Base-by-base conservation (phyloP, 208 protist genomes). In the Spironucleus salmonicida region DNA sequence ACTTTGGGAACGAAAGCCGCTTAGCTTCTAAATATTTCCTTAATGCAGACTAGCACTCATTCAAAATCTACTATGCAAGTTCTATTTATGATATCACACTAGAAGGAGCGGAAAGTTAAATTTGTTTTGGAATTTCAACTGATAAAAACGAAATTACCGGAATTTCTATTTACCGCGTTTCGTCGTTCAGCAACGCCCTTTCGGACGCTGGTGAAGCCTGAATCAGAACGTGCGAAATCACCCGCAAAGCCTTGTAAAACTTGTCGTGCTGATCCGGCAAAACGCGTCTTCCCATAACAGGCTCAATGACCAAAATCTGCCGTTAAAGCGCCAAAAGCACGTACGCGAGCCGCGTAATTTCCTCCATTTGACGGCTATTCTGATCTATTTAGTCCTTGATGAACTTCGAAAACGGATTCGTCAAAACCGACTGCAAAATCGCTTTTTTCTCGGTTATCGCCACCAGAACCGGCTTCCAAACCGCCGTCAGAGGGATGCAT, bases 21-120 rank as follows among this genome's bases (percentile, higher is more conserved):
- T 98, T 92, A 15, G 84, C 85, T 81, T 98, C 94, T 1, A 99
- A 86, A 80, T 97, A 99, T 62, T 90, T 88, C 45, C 90, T 92
- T 26, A 98, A 87, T 27, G 89, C 67, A 53, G 58, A 57, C 74
- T 79, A 61, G 29, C 69, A 7, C 30, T 71, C 64, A 38, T 4
- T n/a, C 26, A 71, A n/a, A n/a, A 71, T 11, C 26, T n/a, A 15
- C 9, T n/a, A n/a, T n/a, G n/a, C n/a, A n/a, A n/a, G n/a, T n/a
- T n/a, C n/a, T n/a, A n/a, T n/a, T n/a, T n/a, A n/a, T n/a, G n/a
- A n/a, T n/a, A n/a, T n/a, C n/a, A n/a, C n/a, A n/a, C n/a, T n/a
- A n/a, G n/a, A n/a, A n/a, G n/a, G n/a, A n/a, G n/a, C n/a, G n/a
- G n/a, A n/a, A n/a, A n/a, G n/a, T n/a, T n/a, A n/a, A n/a, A n/a